These are phyloP conservation scores for Citrullus mucosospermus DNA, from an alignment of 306 rosid species.

Conservation along the genomic window DNA sequence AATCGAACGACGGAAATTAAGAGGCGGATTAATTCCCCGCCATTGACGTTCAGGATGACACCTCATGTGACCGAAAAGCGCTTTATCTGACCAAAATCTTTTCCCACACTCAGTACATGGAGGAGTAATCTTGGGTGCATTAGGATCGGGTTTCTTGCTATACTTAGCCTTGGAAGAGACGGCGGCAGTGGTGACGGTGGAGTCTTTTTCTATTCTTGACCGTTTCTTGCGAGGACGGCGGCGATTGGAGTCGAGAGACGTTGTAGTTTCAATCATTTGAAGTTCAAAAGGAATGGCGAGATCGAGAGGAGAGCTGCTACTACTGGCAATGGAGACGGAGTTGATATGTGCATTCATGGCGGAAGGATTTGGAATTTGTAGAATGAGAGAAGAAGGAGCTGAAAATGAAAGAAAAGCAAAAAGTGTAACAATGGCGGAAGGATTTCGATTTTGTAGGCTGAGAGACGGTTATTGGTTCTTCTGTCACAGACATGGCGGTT, in stretches of 20 bases:
- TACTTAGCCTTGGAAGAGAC: slow-evolving; percentile 12
- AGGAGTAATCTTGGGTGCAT: slow-evolving; percentile 24
- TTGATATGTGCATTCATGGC: background rate
- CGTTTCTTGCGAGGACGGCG: slow-evolving; percentile 31
- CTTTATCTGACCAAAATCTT: slow-evolving; percentile 76
- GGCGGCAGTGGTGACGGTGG: background rate
- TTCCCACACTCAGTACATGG: slow-evolving; percentile 69
- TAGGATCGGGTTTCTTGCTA: slow-evolving; percentile 19
- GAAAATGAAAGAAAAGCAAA: background rate
- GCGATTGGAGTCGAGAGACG: background rate
- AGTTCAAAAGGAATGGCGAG: background rate
- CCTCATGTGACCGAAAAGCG: slow-evolving; percentile 84
- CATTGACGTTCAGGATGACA: slow-evolving; percentile 87
- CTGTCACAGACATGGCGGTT: background rate
- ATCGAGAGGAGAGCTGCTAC: background rate
- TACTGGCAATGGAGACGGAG: background rate
- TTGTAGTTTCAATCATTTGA: background rate
- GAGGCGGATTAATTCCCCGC: slow-evolving; percentile 77
- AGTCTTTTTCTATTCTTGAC: background rate
- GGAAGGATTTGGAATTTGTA: no score
- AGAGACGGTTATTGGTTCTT: slow-evolving; percentile 3
- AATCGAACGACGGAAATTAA: slow-evolving; percentile 3
- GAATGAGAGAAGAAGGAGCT: background rate
- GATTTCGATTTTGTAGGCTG: background rate
- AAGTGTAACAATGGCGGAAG: slow-evolving; percentile 1